Evolutionary conservation across 2,329 filamentous ascomycete species (phyloP), one percentile per base, ranked within the genome.

Genomic region (Colletotrichum phormii): DNA sequence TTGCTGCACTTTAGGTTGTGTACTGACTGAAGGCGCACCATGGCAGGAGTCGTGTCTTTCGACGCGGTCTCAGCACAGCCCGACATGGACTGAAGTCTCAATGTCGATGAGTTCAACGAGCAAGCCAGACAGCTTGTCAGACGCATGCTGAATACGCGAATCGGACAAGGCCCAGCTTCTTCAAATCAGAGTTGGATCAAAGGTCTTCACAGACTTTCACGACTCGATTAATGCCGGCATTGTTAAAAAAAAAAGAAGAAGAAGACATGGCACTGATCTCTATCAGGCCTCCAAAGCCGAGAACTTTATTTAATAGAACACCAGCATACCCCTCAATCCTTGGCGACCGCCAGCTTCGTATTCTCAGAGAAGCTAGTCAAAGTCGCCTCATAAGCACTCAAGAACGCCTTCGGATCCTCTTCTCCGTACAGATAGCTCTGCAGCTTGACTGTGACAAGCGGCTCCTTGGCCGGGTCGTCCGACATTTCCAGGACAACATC

Each of bases 401-500:
- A 24, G 22, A 54, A 54, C 13, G 51, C 51, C 51, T 54, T 24
- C 11, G 51, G 51, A 26, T 54, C 51, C 51, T 26, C 22, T 22
- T 54, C 51, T 11, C 35, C 31, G 1, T 67, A 61, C 6, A 67
- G 42, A 3, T 57, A 67, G n/a, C 37, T 61, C 46, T 67, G 55
- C 6, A 67, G n/a, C 64, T 67, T 67, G 4, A 67, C 42, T 29
- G 37, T 67, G 26, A 67, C 42, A 15, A 67, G 42, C 12, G 64
- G 64, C 24, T 67, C 64, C n/a, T 42, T 42, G 8, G 42, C 6
- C 13, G 55, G 4, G 11, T 67, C 64, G 31, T 61, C 64, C 55
- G 55, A 67, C 2, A 67, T 61, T 22, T 67, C 64, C 9, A 67
- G 64, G 29, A 67, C 64, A 42, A 67, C 64, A 5, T 67, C 64